These are phyloP conservation scores for Pisolithus marmoratus DNA, from an alignment of 768 basidiomycete genomes.

Conservation along the genomic window DNA sequence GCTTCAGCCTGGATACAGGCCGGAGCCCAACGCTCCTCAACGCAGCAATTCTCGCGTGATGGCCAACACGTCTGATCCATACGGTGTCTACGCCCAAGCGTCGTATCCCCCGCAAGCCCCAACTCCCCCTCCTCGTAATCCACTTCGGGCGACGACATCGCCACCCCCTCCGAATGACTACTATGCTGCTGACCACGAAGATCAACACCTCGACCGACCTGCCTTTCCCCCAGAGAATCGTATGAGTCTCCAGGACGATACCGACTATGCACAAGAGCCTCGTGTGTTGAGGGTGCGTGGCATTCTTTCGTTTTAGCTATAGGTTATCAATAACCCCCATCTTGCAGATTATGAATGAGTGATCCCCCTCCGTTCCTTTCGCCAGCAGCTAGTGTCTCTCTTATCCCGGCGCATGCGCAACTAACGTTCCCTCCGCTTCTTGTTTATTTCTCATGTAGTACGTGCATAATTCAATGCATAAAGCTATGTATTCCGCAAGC, in stretches of 20 bases:
- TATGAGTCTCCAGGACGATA: constrained; percentile 25
- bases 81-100: constrained; percentile 18
- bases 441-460: too few species aligned
- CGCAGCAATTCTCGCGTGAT: constrained; percentile 10
- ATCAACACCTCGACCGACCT: constrained; percentile 8
- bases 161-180: constrained; percentile 9
- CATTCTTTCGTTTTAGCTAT: not conserved
- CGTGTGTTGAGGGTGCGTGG: constrained; percentile 25
- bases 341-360: too few species aligned
- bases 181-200: constrained; percentile 1
- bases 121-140: constrained; percentile 14
- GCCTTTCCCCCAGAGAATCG: constrained; percentile 15
- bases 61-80: constrained; percentile 18
- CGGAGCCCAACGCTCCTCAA: constrained; percentile 15
- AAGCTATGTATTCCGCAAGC: too few species aligned
- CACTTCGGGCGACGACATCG: constrained; percentile 12
- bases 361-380: too few species aligned
- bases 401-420: too few species aligned
- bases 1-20: constrained; percentile 20
- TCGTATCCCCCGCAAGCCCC: constrained; percentile 2
- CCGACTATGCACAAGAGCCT: constrained; percentile 23
- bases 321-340: too few species aligned
- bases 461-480: too few species aligned
- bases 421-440: too few species aligned
- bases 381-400: too few species aligned